Base-by-base conservation (phyloP, 768 basidiomycete genomes). In the Boletus huronensis region DNA sequence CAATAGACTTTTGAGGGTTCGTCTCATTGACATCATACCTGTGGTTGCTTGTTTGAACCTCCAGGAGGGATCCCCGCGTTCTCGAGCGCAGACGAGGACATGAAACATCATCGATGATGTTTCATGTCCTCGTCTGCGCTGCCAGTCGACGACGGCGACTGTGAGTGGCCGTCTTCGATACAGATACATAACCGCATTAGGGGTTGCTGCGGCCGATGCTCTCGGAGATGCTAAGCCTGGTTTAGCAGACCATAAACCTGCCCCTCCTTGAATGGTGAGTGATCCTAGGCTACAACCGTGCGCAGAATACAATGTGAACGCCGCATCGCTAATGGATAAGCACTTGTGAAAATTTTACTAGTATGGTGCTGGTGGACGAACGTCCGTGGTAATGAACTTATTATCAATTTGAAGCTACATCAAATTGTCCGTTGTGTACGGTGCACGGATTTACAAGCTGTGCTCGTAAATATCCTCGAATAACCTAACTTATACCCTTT, bases 401-500 rank as follows among this genome's bases (percentile, higher is more conserved):
- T 58, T 47, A 26, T 54, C 50, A 21, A 41, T 45, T 38, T 32
- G 25, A 13, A n/a, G 48, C 48, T 40, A 59, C 28, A 48, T 50
- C 48, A 44, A 57, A 46, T 11, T 45, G n/a, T 60, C 59, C 62
- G 59, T 40, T 34, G 43, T 48, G 14, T 29, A 40, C 58, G 61
- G 58, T 58, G 32, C 38, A 32, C n/a, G n/a, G n/a, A n/a, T n/a
- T n/a, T n/a, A n/a, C n/a, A n/a, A n/a, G n/a, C n/a, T n/a, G n/a
- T n/a, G n/a, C n/a, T n/a, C n/a, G n/a, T n/a, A n/a, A n/a, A n/a
- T n/a, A n/a, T n/a, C n/a, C n/a, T n/a, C n/a, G n/a, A n/a, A n/a
- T n/a, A n/a, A n/a, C n/a, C n/a, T n/a, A n/a, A n/a, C 31, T 42
- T 61, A 55, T 38, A 43, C 55, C 64, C 49, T 53, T 64, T 48